Evolutionary conservation across 1,284 basidiomycete species (phyloP).

Genomic region (Vanrija pseudolonga): DNA sequence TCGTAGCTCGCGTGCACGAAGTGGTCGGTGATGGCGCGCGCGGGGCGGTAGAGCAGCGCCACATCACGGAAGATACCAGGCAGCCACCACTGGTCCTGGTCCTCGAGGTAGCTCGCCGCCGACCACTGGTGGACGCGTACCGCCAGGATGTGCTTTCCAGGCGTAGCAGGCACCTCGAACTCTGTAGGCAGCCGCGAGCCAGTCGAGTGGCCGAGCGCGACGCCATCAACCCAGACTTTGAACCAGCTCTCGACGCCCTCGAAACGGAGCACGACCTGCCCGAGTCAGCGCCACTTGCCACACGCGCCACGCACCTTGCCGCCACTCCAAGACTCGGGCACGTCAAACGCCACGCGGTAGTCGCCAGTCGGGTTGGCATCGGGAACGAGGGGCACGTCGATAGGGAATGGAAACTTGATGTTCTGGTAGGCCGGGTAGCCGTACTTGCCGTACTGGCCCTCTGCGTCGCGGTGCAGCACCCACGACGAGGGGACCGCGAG

Average conservation of each 20-base stretch:
- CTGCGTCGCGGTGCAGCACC: constrained; percentile 12
- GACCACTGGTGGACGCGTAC: constrained; percentile 22
- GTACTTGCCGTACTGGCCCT: neutral
- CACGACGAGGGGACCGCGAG: constrained; percentile 14
- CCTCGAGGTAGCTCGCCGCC: constrained; percentile 20
- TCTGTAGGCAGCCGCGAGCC: constrained; percentile 20
- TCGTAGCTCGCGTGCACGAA: constrained; percentile 25
- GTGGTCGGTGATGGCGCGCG: constrained; percentile 13
- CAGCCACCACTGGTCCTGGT: constrained; percentile 33
- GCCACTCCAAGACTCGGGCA: neutral
- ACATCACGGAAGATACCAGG: constrained; percentile 30
- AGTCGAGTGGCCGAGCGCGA: constrained; percentile 12
- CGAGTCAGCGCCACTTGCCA: neutral
- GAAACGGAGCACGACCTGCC: constrained; percentile 22
- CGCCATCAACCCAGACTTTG: constrained; percentile 27
- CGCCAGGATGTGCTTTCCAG: neutral
- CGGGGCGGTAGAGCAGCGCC: constrained; percentile 20
- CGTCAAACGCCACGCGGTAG: constrained; percentile 11
- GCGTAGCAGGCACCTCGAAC: constrained; percentile 17
- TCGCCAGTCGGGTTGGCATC: constrained; percentile 19
- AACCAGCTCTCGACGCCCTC: constrained; percentile 28
- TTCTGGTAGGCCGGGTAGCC: constrained; percentile 16
- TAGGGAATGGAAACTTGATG: constrained; percentile 15
- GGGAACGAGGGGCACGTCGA: constrained; percentile 13
- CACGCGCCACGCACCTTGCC: neutral